Base-by-base conservation (phyloP, 805 yeast genomes). In the Lipomyces kockii region DNA sequence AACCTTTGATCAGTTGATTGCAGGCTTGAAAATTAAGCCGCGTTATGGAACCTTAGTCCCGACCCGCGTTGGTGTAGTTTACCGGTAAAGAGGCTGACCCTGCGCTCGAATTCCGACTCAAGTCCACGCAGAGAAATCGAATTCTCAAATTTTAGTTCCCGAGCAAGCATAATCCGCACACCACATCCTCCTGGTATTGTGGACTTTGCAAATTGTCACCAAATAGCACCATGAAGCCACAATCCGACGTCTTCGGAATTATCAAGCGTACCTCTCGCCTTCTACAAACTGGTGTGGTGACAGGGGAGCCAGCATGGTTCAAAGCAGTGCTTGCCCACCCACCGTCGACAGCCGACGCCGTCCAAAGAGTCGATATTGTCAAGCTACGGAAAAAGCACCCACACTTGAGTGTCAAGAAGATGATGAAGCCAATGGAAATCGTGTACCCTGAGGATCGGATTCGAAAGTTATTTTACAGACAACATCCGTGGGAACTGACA, bases 401-500 rank as follows among this genome's bases (percentile, higher is more conserved):
- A 7, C 22, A n/a, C 49, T n/a, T 43, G 49, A 73, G 75, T 67
- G 67, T 65, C n/a, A 62, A 67, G 4, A 72, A 11, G 76, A 80
- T 88, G 17, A 82, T 83, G 72, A 79, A 82, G 71, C 83, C 89
- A 11, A 85, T 86, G 54, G 83, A 83, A 70, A 80, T 90, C 74
- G 78, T 77, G 65, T 89, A 84, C 72, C 77, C 86, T 63, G 95
- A 94, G 78, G 99, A 95, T 79, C 87, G 89, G 73, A 79, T 95
- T 73, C 86, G 99, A 80, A 83, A 85, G 58, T 82, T 90, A 29
- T 95, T 95, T 76, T 94, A 89, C 78, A 87, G 87, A 67, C 97
- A 93, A 77, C 99, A 95, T 79, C 99, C 99, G 6, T 95, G 99
- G 99, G 99, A 95, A 79, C 82, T 93, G 63, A 91, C 98, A 1